phyloP scores from a whole-genome alignment of 2,329 filamentous ascomycete genomes.

The Aspergillus spinulosporus region DNA sequence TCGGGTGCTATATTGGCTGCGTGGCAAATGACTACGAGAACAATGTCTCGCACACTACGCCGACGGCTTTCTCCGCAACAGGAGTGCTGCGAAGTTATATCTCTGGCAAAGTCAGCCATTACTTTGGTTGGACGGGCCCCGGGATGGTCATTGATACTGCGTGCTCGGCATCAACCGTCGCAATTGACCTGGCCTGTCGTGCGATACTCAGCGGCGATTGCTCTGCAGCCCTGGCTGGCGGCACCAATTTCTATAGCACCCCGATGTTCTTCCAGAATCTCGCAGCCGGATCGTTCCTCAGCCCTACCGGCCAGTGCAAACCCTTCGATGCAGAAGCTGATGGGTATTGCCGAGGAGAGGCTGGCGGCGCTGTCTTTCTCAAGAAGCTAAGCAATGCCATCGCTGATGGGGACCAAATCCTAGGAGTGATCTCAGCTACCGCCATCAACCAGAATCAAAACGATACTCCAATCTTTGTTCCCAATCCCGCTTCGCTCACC shows the following conservation, averaged over 20 bases:
- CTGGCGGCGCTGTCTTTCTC: background rate
- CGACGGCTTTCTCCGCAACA: background rate
- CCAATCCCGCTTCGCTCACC: background rate
- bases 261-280: background rate
- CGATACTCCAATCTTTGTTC: slow-evolving; percentile 19
- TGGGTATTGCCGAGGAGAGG: slow-evolving; percentile 5
- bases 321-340: slow-evolving; percentile 7
- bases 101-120: background rate
- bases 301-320: background rate
- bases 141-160: background rate
- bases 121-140: background rate
- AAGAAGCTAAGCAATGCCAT: slow-evolving; percentile 42
- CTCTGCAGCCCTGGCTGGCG: background rate
- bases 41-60: background rate
- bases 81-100: background rate
- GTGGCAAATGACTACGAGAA: background rate
- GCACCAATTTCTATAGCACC: background rate
- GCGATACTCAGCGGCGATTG: background rate
- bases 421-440: background rate
- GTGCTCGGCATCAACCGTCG: slow-evolving; percentile 25
- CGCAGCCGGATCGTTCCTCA: background rate
- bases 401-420: slow-evolving; percentile 38
- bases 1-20: background rate
- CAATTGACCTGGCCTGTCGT: slow-evolving; percentile 1
- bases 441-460: slow-evolving; percentile 24